A percentile compares a stretch with the other conserved stretches of the same genome.
phyloP scores from a whole-genome alignment of 768 basidiomycete species.

The Russula griseocarnosa region DNA sequence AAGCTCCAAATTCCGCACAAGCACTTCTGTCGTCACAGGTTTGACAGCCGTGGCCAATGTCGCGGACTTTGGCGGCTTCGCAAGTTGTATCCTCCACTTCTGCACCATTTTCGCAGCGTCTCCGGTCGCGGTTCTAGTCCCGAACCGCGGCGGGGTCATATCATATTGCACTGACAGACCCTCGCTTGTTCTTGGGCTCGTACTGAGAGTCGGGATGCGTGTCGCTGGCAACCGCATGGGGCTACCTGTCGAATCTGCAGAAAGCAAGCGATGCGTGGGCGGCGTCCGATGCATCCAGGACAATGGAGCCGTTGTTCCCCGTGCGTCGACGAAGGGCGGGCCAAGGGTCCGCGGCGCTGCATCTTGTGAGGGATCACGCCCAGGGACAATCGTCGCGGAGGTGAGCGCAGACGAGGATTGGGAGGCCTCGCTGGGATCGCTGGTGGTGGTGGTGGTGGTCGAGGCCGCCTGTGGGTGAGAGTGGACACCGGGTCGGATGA shows the following conservation, averaged over 20 bases:
- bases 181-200: conserved; percentile 23
- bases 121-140: conserved; percentile 14
- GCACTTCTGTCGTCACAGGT: conserved; percentile 33
- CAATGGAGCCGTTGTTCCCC: neutral
- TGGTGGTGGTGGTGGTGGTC: neutral
- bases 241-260: conserved; percentile 1
- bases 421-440: neutral
- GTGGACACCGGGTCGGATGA: neutral
- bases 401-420: neutral
- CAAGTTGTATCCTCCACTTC: conserved; percentile 44
- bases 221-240: conserved; percentile 1
- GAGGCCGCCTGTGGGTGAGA: neutral
- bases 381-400: neutral
- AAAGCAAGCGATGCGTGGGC: neutral
- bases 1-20: conserved; percentile 36
- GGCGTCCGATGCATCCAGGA: neutral
- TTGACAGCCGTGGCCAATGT: conserved; percentile 32
- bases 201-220: neutral
- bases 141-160: conserved; percentile 1
- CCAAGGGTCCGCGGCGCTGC: neutral
- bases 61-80: conserved; percentile 38
- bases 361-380: neutral
- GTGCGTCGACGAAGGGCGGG: conserved; percentile 12
- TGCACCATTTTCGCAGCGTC: conserved; percentile 18
- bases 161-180: conserved; percentile 25